These are phyloP conservation scores for Schizonepeta tenuifolia DNA, from an alignment of 257 asterid species.

Conservation along the genomic window DNA sequence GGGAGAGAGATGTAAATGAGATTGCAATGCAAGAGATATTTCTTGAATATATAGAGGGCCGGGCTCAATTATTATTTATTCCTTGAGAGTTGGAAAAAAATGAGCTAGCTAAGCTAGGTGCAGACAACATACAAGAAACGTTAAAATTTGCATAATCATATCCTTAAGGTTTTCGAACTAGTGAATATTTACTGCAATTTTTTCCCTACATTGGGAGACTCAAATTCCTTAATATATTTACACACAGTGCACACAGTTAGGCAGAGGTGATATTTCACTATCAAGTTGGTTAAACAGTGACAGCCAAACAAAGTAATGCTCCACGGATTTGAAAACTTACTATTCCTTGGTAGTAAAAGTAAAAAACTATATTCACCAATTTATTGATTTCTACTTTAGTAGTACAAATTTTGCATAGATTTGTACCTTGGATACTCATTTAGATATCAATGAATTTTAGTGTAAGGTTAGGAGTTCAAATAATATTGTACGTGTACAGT, in stretches of 20 bases:
- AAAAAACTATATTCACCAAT: neutral
- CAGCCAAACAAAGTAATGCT: slow-evolving; percentile 6
- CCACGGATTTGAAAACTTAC: slow-evolving; percentile 4
- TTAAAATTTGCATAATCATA: slow-evolving; percentile 21
- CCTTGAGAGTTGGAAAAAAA: slow-evolving; percentile 9
- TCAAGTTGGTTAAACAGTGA: slow-evolving; percentile 4
- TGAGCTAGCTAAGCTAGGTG: neutral
- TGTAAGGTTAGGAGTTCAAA: slow-evolving; percentile 1
- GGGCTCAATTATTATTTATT: slow-evolving; percentile 16
- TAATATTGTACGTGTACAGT: neutral
- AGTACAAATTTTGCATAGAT: neutral
- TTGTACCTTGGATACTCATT: slow-evolving; percentile 1
- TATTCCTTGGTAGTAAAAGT: neutral
- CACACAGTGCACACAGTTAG: slow-evolving; percentile 24
- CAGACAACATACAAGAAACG: slow-evolving; percentile 28
- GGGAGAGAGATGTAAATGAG: neutral
- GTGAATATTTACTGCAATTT: slow-evolving; percentile 12
- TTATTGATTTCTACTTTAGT: neutral
- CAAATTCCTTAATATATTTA: slow-evolving; percentile 58
- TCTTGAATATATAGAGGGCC: neutral
- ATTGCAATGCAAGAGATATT: neutral
- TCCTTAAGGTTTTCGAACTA: slow-evolving; percentile 35
- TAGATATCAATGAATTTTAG: neutral
- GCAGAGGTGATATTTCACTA: slow-evolving; percentile 12
- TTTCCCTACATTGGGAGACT: slow-evolving; percentile 47